Evolutionary conservation across 2,329 filamentous ascomycete genomes (phyloP).

Genomic region (Cryoendolithus antarcticus): DNA sequence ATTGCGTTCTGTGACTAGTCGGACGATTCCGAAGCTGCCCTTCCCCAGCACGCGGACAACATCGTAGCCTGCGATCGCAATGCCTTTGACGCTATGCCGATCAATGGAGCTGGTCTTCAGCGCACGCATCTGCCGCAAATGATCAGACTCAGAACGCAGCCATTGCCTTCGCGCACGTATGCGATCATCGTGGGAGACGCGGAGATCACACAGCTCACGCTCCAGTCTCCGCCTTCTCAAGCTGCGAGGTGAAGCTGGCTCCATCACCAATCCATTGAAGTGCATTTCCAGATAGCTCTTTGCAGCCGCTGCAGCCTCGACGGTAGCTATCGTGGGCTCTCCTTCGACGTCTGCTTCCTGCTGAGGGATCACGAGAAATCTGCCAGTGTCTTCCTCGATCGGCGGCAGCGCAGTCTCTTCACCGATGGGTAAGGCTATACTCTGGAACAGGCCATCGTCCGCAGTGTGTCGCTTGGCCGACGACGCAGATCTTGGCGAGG

Average conservation of each 20-base stretch:
- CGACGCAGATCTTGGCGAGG: conserved; percentile 15
- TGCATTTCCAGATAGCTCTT: conserved; percentile 81
- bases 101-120: conserved; percentile 51
- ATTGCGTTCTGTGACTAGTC: conserved; percentile 51
- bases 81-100: conserved; percentile 36
- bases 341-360: conserved; percentile 15
- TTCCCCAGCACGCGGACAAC: conserved; percentile 74
- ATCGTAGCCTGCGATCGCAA: conserved; percentile 58
- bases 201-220: conserved; percentile 45
- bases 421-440: conserved; percentile 10
- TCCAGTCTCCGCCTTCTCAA: conserved; percentile 53
- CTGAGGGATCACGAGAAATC: conserved; percentile 18
- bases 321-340: conserved; percentile 42
- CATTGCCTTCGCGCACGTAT: conserved; percentile 46
- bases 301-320: conserved; percentile 66
- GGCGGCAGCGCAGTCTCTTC: conserved; percentile 18
- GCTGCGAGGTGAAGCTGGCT: conserved; percentile 43
- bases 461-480: conserved; percentile 16
- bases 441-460: conserved; percentile 15
- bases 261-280: conserved; percentile 57
- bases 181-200: conserved; percentile 45
- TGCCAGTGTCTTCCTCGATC: conserved; percentile 21
- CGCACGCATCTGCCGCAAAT: conserved; percentile 60
- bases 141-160: conserved; percentile 54
- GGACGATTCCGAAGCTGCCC: conserved; percentile 88